A percentile compares a stretch with the other conserved stretches of the same genome.
These are phyloP conservation scores for Plasmopara muralis DNA, from an alignment of 352 stramenopile genomes.

Conservation along the genomic window DNA sequence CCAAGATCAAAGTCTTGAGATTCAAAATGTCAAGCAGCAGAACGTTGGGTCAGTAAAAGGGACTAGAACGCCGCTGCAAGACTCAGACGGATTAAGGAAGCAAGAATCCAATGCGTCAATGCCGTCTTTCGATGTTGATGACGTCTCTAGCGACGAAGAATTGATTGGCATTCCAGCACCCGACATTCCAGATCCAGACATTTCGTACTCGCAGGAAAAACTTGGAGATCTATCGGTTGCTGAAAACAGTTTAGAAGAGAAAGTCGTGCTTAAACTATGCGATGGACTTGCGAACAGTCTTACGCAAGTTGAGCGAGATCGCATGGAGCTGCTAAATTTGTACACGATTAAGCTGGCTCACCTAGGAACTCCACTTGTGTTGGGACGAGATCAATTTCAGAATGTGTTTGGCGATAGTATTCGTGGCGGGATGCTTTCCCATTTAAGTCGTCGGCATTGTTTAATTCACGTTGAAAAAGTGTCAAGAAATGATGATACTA, in stretches of 20 bases:
- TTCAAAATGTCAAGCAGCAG: not conserved
- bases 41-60: slow-evolving; percentile 8
- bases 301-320: slow-evolving; percentile 33
- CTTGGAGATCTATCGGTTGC: slow-evolving; percentile 57
- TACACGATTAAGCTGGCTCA: slow-evolving; percentile 33
- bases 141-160: slow-evolving; percentile 55
- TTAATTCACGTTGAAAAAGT: slow-evolving; percentile 47
- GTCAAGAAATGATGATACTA: slow-evolving; percentile 19
- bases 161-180: slow-evolving; percentile 34
- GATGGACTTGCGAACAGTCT: slow-evolving; percentile 38
- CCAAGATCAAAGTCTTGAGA: slow-evolving; percentile 11
- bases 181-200: slow-evolving; percentile 37
- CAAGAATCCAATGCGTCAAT: slow-evolving; percentile 6
- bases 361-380: slow-evolving; percentile 26
- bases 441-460: slow-evolving; percentile 57
- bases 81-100: slow-evolving; percentile 7
- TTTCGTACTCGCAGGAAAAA: slow-evolving; percentile 65
- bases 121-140: slow-evolving; percentile 17
- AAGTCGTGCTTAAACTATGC: slow-evolving; percentile 30
- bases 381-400: slow-evolving; percentile 53
- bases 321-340: slow-evolving; percentile 43
- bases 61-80: slow-evolving; percentile 16
- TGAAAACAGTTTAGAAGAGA: slow-evolving; percentile 34
- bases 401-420: slow-evolving; percentile 66
- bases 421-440: slow-evolving; percentile 40